phyloP scores from a whole-genome alignment of 2,329 filamentous ascomycete species.

The Calonectria montana region DNA sequence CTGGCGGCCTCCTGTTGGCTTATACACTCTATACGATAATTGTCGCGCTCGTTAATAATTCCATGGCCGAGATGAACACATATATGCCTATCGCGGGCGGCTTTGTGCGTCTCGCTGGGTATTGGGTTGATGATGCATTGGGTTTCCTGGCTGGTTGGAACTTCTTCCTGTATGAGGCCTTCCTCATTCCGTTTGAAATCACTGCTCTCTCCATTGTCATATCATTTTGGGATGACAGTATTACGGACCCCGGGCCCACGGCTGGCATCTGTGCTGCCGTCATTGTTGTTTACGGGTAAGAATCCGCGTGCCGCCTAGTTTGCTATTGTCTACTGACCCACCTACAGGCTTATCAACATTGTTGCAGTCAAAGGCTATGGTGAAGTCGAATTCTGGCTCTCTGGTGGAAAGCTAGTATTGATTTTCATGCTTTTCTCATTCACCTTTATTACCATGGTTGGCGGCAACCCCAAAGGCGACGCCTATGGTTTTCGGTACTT shows the following conservation, averaged over 20 bases:
- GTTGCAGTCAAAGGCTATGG: conserved; percentile 67
- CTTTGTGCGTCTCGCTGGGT: conserved; percentile 72
- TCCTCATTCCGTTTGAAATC: conserved; percentile 57
- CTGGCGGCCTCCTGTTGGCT: conserved; percentile 66
- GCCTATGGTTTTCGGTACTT: conserved; percentile 78
- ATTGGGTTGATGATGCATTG: conserved; percentile 74
- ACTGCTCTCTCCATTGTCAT: conserved; percentile 57
- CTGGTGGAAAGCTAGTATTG: conserved; percentile 72
- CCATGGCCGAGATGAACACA: conserved; percentile 72
- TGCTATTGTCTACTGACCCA: too few species aligned
- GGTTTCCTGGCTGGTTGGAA: conserved; percentile 64
- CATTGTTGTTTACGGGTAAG: conserved; percentile 63
- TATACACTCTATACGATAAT: conserved; percentile 67
- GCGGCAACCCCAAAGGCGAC: conserved; percentile 77
- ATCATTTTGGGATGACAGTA: conserved; percentile 52
- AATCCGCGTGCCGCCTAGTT: too few species aligned
- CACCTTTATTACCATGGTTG: conserved; percentile 84
- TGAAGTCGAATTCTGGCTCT: conserved; percentile 78
- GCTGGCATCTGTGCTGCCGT: conserved; percentile 69
- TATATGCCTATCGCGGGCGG: conserved; percentile 72
- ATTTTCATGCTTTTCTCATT: conserved; percentile 76
- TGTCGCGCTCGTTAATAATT: conserved; percentile 72
- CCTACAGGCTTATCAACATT: too few species aligned
- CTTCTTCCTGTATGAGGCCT: conserved; percentile 57
- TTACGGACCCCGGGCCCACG: conserved; percentile 73